Evolutionary conservation across 371 early-diverging fungal species (phyloP), one percentile per base, ranked within the genome.

Genomic region (Mortierella sp.): DNA sequence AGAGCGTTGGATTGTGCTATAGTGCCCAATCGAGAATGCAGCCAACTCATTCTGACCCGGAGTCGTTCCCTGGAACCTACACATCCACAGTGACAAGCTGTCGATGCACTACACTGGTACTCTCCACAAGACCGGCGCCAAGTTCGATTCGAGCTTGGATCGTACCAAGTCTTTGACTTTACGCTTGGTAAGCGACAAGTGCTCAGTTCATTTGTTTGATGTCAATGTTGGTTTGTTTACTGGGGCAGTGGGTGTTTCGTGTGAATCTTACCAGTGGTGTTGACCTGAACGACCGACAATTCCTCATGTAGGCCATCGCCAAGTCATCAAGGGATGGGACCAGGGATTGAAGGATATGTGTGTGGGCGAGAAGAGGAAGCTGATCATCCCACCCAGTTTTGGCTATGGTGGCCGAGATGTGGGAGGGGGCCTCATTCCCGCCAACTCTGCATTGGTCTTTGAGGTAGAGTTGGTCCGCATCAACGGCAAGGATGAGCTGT

Each of bases 51-150:
- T n/a, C n/a, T n/a, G n/a, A n/a, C n/a, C n/a, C n/a, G n/a, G n/a
- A n/a, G n/a, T n/a, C n/a, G n/a, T n/a, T n/a, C n/a, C n/a, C n/a
- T n/a, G n/a, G n/a, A n/a, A n/a, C n/a, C n/a, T n/a, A n/a, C n/a
- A n/a, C 34, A 34, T 34, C 34, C 34, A 7, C 34, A 87, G 89
- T 58, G 91, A 92, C 82, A 68, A 71, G 39, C 61, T 93, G 16
- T 81, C 89, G 1, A 91, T 95, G 89, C 95, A 95, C 78, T 95
- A 95, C 72, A 87, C 87, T 3, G 93, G 93, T 48, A 89, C 88
- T 14, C 78, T 93, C 23, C 90, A 91, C 64, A 82, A 83, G 13
- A 84, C 80, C 31, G 93, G 93, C 8, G 70, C 76, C 21, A 86
- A 92, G 81, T 95, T 95, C 70, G 95, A 95, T 72, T 89, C 90